Evolutionary conservation across 2,329 filamentous ascomycete species (phyloP), one percentile per base, ranked within the genome.

Genomic region (Leptographium wingfieldii): DNA sequence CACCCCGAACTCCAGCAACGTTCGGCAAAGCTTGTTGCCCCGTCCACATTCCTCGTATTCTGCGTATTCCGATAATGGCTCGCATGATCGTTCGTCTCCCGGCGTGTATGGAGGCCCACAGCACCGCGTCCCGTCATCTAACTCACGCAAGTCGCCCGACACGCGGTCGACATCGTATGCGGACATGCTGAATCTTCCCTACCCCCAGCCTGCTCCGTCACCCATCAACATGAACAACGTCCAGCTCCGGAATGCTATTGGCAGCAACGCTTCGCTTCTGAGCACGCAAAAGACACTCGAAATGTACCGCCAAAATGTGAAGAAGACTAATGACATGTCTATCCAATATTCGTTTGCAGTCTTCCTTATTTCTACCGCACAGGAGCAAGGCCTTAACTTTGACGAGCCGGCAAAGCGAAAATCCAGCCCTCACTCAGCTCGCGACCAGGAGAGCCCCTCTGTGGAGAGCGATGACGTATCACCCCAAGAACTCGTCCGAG

Each of bases 281-380:
- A 92, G 90, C 68, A 87, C 90, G 40, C 89, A 92, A 69, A 92
- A 97, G 74, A 99, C 94, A 1, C 81, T 99, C 56, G 92, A 97
- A 59, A 96, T 97, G 92, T 99, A 99, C 72, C 83, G 92, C 53
- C 86, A 87, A 59, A 99, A 97, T 69, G 90, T 96, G 61, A 97
- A 96, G 76, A 99, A 99, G 77, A 95, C 94, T 3, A 94, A 88
- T 63, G 91, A 96, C 71, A 80, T 86, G 19, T 86, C 88, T 4
- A 88, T 95, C 40, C 91, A 96, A 72, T 97, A 97, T 72, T 94
- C 95, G 35, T 97, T 99, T 73, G 94, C 94, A 2, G 82, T 97
- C 46, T 96, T 95, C 71, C 84, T 99, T 76, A 87, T 97, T 66
- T 89, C 92, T 55, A 87, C 90, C 1, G 92, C 92, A 49, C 87